These are phyloP conservation scores for Psilocybe azurescens DNA, from an alignment of 768 basidiomycete genomes.

Conservation along the genomic window DNA sequence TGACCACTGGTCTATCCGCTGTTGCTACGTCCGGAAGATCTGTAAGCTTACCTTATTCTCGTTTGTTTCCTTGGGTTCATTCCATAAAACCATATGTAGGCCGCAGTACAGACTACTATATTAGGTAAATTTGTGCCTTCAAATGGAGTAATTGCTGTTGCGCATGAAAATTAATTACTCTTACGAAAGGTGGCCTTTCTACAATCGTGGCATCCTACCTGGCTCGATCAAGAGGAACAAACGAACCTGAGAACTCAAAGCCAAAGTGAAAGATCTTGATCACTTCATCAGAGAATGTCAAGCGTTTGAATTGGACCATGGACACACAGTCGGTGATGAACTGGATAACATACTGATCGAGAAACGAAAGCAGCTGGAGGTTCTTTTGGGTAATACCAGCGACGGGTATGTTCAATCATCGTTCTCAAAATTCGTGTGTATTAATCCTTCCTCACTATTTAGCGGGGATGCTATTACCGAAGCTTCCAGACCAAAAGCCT, in stretches of 20 bases:
- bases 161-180: neutral
- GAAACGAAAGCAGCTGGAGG: slow-evolving; percentile 31
- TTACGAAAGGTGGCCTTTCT: slow-evolving; percentile 56
- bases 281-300: slow-evolving; percentile 67
- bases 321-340: slow-evolving; percentile 41
- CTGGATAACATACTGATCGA: slow-evolving; percentile 34
- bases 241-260: slow-evolving; percentile 70
- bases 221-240: slow-evolving; percentile 71
- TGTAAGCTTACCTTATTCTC: neutral
- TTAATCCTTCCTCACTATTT: neutral
- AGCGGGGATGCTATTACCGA: neutral
- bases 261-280: slow-evolving; percentile 63
- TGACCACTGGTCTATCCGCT: slow-evolving; percentile 68
- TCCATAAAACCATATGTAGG: neutral
- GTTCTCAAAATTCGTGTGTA: neutral
- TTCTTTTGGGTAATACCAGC: slow-evolving; percentile 33
- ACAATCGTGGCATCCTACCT: slow-evolving; percentile 76
- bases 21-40: slow-evolving; percentile 10
- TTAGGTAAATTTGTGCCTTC: slow-evolving; percentile 2
- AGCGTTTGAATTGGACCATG: slow-evolving; percentile 64
- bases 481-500: neutral
- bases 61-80: neutral
- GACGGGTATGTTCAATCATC: slow-evolving; percentile 22
- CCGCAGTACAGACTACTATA: slow-evolving; percentile 12
- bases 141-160: neutral